Base-by-base conservation (phyloP, 495 filamentous ascomycete genomes). In the Penicillium subrubescens region DNA sequence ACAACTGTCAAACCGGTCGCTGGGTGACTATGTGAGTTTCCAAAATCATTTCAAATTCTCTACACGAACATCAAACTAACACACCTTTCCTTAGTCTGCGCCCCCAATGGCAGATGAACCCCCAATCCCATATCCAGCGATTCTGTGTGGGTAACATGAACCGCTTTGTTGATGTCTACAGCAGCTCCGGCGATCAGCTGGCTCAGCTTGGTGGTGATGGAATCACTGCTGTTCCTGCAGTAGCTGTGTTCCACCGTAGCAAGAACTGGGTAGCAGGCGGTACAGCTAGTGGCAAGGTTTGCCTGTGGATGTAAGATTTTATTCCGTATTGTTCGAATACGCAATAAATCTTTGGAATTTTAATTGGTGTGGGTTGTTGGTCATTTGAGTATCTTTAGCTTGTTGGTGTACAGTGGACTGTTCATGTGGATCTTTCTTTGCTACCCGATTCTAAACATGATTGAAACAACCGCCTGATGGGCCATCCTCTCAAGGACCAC, bases 91-190 rank as follows among this genome's bases (percentile, higher is more conserved):
- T 78, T 17, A 97, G 96, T 63, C 82, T 99, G 8, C 92, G 94
- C 57, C 89, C 95, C 5, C 92, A 97, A 67, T 99, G 95, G 95
- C 96, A 98, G 75, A 74, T 82, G 21, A 85, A 84, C 56, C 95
- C 95, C 0, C 80, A 82, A 41, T 90, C 93, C 54, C 87, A 86
- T 27, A 85, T 93, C 7, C 89, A 96, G 59, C 90, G 92, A 53
- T 92, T 98, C 75, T 93, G 88, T 50, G 94, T 99, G 62, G 96
- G 92, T 1, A 98, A 97, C 72, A 98, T 98, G 95, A 97, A 97
- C 73, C 88, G 95, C 21, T 97, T 97, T 66, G 91, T 98, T 3
- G 95, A 99, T 73, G 85, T 99, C 8, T 98, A 89, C 75, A 89
- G 88, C 14, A 79, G 83, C 11, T 81, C 86, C 35, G 95, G 95